Base-by-base conservation (phyloP, 2,329 filamentous ascomycete genomes). In the Microdochium trichocladiopsis region DNA sequence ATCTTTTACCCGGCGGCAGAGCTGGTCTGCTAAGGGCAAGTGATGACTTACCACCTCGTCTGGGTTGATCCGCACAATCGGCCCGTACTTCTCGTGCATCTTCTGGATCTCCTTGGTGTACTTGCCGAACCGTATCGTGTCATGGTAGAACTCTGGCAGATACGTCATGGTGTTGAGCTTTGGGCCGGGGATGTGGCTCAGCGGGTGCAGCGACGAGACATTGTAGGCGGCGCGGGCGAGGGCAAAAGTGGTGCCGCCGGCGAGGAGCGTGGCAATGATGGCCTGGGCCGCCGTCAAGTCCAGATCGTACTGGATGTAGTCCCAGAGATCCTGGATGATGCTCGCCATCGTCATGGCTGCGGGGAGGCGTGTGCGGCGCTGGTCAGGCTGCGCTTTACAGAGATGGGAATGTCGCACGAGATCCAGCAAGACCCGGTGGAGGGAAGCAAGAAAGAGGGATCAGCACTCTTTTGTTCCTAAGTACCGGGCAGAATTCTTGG, bases 61-160 rank as follows among this genome's bases (percentile, higher is more conserved):
- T 4, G 56, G 57, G 36, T 54, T 57, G 45, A 59, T 58, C 2
- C 57, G 51, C 11, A 59, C 51, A 31, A 58, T 55, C 1, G 57
- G 55, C 2, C 50, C 50, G 37, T 51, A 51, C 14, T 25, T 48
- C 6, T 28, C 43, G 25, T 51, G 50, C 23, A 54, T 36, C 16
- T 47, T 36, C 24, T 36, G 23, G 21, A 54, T 54, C 48, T 48
- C 49, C 3, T 25, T 22, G 1, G 50, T 51, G 24, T 52, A 54
- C 22, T 31, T 47, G 11, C 52, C 52, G 16, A 41, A 31, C 14
- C 31, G 21, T 23, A 54, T 43, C 24, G 48, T 25, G 36, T 54
- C 52, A 16, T 36, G 51, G 36, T 33, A 25, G 43, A 51, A 51
- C 41, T 51, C 50, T 16, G 45, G 47, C n/a, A 48, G 6, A 36